phyloP scores from a whole-genome alignment of 2,329 filamentous ascomycete species.

The Sarocladium brachiariae region DNA sequence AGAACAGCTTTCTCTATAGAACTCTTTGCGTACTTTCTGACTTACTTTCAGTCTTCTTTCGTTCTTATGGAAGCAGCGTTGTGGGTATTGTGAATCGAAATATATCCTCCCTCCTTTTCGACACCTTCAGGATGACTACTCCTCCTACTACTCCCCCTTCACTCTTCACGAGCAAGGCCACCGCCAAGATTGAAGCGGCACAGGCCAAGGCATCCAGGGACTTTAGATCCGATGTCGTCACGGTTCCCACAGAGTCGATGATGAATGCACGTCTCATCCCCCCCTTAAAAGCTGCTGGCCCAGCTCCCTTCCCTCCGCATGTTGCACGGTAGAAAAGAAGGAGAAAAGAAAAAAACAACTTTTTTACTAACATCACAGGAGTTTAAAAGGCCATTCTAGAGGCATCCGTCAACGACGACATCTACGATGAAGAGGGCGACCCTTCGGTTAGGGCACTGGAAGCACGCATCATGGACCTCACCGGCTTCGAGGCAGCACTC shows the following conservation, averaged over 20 bases:
- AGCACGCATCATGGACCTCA: conserved; percentile 17
- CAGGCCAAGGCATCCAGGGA: conserved; percentile 17
- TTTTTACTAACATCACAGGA: no score
- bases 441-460: conserved; percentile 20
- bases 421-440: conserved; percentile 21
- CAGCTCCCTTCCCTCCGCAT: no score
- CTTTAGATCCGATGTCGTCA: conserved; percentile 23
- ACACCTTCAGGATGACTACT: no score
- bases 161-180: conserved; percentile 9
- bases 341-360: no score
- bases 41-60: no score
- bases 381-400: conserved; percentile 21
- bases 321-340: no score
- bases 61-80: no score
- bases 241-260: conserved; percentile 19
- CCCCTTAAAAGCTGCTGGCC: not conserved
- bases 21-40: no score
- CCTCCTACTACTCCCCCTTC: not conserved
- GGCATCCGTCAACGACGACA: conserved; percentile 22
- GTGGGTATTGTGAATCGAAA: no score
- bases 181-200: conserved; percentile 10
- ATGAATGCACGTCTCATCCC: conserved; percentile 15
- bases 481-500: conserved; percentile 21
- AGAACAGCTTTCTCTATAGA: no score
- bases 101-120: no score